phyloP scores from a whole-genome alignment of 768 basidiomycete species.

The Leccinum sublutescens region DNA sequence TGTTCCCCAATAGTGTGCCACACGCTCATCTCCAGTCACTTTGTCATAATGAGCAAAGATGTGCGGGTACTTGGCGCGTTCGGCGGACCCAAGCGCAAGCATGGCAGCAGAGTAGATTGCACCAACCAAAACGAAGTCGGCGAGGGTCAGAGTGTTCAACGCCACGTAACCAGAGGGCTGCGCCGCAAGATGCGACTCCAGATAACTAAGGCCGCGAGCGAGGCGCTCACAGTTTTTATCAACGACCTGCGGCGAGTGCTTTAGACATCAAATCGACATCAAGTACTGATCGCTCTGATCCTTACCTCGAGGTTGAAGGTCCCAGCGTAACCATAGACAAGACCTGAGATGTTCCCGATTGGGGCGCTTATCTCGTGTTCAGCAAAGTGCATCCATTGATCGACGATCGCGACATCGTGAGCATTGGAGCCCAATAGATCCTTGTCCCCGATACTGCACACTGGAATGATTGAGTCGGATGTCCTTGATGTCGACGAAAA shows the following conservation, averaged over 20 bases:
- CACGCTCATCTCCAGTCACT: constrained; percentile 15
- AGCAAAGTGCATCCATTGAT: constrained; percentile 16
- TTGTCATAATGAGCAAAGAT: constrained; percentile 20
- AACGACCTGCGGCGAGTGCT: background rate
- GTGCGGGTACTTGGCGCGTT: constrained; percentile 15
- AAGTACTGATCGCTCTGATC: too few species aligned
- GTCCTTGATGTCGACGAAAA: background rate
- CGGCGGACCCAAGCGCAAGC: constrained; percentile 9
- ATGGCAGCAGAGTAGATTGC: background rate
- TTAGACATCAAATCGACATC: background rate
- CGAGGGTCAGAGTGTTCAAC: constrained; percentile 13
- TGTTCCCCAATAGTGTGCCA: constrained; percentile 13
- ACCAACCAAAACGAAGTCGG: constrained; percentile 20
- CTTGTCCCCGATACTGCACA: constrained; percentile 14
- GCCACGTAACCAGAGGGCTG: constrained; percentile 14
- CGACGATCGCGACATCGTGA: constrained; percentile 9
- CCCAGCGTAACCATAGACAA: constrained; percentile 3
- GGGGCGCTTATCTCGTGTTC: constrained; percentile 11
- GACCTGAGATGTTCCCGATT: background rate
- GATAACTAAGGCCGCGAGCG: constrained; percentile 2
- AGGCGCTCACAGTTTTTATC: constrained; percentile 3
- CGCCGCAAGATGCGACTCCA: constrained; percentile 17
- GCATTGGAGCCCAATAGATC: constrained; percentile 10
- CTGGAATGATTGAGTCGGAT: background rate
- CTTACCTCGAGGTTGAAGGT: constrained; percentile 10